Conservation (phyloP, 352 stramenopile genomes). For the Detonula confervacea region DNA sequence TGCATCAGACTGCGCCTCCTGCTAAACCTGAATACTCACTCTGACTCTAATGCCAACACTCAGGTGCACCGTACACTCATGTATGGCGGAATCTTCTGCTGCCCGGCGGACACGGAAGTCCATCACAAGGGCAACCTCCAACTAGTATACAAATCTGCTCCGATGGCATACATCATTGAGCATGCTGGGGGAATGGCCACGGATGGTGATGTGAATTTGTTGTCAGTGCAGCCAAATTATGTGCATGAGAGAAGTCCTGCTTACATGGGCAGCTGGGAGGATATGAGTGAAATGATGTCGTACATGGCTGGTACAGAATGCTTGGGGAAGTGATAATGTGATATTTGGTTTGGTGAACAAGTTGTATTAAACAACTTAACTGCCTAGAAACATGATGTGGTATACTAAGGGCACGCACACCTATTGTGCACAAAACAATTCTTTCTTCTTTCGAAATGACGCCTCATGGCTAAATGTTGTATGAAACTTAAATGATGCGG, state of each 20-base stretch:
- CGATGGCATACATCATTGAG: conserved; percentile 97
- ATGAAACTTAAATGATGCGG: too few species aligned
- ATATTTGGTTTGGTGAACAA: too few species aligned
- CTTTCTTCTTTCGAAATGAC: too few species aligned
- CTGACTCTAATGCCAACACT: not conserved
- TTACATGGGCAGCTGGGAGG: conserved; percentile 86
- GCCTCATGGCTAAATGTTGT: too few species aligned
- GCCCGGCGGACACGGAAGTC: conserved; percentile 91
- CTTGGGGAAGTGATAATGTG: not conserved
- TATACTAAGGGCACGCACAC: too few species aligned
- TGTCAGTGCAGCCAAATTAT: conserved; percentile 87
- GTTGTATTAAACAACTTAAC: too few species aligned
- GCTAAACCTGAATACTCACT: not conserved
- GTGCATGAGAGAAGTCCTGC: conserved; percentile 87
- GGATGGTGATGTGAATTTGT: conserved; percentile 87
- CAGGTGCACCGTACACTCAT: conserved; percentile 96
- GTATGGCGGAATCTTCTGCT: conserved; percentile 98
- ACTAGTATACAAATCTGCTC: conserved; percentile 97
- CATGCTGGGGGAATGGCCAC: conserved; percentile 90
- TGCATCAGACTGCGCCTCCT: too few species aligned
- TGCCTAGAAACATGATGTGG: too few species aligned
- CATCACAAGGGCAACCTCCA: conserved; percentile 91
- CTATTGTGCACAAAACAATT: too few species aligned
- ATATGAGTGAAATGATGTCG: conserved; percentile 83
- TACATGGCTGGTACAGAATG: conserved; percentile 28